These are phyloP conservation scores for Saccharomyces hybrid DNA, from an alignment of 1,139 yeast genomes.

Conservation along the genomic window DNA sequence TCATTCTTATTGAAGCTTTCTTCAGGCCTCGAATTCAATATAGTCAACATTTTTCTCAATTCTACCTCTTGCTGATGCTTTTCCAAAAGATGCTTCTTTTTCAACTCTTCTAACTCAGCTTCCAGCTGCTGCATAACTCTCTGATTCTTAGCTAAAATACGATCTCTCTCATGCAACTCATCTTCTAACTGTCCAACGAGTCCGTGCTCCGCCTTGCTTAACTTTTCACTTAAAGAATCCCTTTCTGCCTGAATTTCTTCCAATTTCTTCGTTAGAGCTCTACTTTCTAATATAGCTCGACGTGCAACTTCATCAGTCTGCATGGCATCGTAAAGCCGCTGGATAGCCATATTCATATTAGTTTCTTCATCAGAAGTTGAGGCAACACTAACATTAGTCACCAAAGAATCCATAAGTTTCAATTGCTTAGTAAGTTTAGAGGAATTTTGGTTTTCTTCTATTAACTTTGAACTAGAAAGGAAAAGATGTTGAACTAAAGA, in stretches of 20 bases:
- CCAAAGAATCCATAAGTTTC: slow-evolving; percentile 72
- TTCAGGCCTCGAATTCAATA: slow-evolving; percentile 38
- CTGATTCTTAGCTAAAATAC: slow-evolving; percentile 58
- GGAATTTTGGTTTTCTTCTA: slow-evolving; percentile 50
- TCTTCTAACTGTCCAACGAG: slow-evolving; percentile 60
- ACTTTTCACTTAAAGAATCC: slow-evolving; percentile 65
- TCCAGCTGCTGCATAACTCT: slow-evolving; percentile 57
- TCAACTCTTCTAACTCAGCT: slow-evolving; percentile 61
- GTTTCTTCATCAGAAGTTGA: slow-evolving; percentile 56
- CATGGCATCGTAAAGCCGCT: slow-evolving; percentile 65
- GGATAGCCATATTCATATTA: slow-evolving; percentile 77
- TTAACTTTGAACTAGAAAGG: slow-evolving; percentile 35
- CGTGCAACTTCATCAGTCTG: slow-evolving; percentile 88
- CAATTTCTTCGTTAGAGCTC: slow-evolving; percentile 55
- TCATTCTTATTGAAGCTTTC: slow-evolving; percentile 12
- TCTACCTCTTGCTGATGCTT: slow-evolving; percentile 85
- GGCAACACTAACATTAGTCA: slow-evolving; percentile 72
- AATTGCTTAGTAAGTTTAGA: slow-evolving; percentile 55
- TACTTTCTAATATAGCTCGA: slow-evolving; percentile 66
- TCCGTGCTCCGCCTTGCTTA: slow-evolving; percentile 80
- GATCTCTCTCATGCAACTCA: slow-evolving; percentile 68
- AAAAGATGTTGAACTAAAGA: slow-evolving; percentile 82
- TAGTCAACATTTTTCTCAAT: slow-evolving; percentile 72
- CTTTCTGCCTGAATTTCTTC: slow-evolving; percentile 83
- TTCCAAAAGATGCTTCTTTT: slow-evolving; percentile 61